Base-by-base conservation (phyloP, 768 basidiomycete species). In the Lactifluus echinatus region DNA sequence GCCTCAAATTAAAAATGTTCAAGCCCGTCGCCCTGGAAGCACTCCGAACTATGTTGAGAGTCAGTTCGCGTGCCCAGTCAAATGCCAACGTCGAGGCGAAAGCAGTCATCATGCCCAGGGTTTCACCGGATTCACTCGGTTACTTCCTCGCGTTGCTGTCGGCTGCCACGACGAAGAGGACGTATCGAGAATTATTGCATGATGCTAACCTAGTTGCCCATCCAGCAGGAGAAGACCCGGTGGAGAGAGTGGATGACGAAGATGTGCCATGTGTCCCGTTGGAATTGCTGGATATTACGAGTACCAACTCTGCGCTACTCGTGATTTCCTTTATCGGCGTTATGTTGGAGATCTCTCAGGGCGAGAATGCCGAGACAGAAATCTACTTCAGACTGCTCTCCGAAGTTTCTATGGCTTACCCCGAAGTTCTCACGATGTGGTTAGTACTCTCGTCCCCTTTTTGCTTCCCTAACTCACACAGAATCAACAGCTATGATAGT, bases 131-230 rank as follows among this genome's bases (percentile, higher is more conserved):
- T 50, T 80, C 80, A 1, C 70, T 90, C 19, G 87, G 86, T 10
- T 91, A 89, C 69, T 88, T 92, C 71, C 69, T 94, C 36, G 87
- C 89, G 12, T 73, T 91, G 19, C 70, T 94, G 1, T 84, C 90
- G 2, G 75, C 82, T 36, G 84, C 85, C 26, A 79, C 83, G 4
- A 80, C 79, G 4, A 70, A 73, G 15, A 73, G 72, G 26, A 71
- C 79, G 10, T 86, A 85, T 64, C 76, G 79, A 56, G 72, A 71
- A 33, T 74, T 95, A 28, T 72, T 93, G 51, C 75, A 75, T 51
- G 84, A 87, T 34, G 83, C 83, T 46, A 74, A 78, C 31, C 73
- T 84, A 34, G 79, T 81, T 36, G 74, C 76, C 33, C 65, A 60
- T n/a, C 74, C 70, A 68, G 69, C 74, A 26, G 65, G 74, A 3